Conservation (phyloP, 139 green algal genomes). For the Gonium pectorale region DNA sequence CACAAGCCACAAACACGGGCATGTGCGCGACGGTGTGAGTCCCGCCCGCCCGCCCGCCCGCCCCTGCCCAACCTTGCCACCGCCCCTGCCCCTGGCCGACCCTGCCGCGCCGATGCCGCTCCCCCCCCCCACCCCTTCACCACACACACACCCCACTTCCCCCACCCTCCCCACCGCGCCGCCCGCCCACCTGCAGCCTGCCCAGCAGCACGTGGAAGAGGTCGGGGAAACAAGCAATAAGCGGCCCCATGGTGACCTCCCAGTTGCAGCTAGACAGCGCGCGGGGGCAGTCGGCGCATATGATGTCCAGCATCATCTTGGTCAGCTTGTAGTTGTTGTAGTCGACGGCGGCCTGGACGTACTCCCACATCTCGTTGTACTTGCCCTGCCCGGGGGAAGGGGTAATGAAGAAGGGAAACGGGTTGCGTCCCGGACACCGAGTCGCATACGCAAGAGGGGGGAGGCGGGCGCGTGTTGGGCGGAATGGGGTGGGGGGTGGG, state of each 20-base stretch:
- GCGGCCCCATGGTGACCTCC: conserved; percentile 24
- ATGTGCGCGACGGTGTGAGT: too few relatives aligned
- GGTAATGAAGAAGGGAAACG: too few relatives aligned
- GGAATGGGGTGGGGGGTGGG: too few relatives aligned
- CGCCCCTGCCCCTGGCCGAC: too few relatives aligned
- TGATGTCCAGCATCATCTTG: conserved; percentile 36
- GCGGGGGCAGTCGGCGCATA: conserved; percentile 3
- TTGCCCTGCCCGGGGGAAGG: conserved; percentile 1
- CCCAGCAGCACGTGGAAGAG: conserved; percentile 27
- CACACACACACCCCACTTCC: not conserved
- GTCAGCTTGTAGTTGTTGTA: conserved; percentile 40
- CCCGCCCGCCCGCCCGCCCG: too few relatives aligned
- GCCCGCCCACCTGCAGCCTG: conserved; percentile 31
- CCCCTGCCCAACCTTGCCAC: not conserved
- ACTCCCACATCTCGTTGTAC: conserved; percentile 34
- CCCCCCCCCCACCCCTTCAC: not conserved
- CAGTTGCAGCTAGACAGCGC: conserved; percentile 20
- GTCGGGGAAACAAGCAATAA: conserved; percentile 41
- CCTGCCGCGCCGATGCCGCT: too few relatives aligned
- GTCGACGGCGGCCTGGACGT: conserved; percentile 14
- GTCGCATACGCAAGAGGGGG: too few relatives aligned
- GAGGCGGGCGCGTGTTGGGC: too few relatives aligned
- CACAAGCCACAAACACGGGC: not conserved
- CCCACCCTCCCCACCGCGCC: not conserved
- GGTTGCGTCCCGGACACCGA: too few relatives aligned